A percentile compares a stretch with the other conserved stretches of the same genome.
Evolutionary conservation across 345 rosid species (phyloP).

Genomic region (Raphanus raphanistrum): DNA sequence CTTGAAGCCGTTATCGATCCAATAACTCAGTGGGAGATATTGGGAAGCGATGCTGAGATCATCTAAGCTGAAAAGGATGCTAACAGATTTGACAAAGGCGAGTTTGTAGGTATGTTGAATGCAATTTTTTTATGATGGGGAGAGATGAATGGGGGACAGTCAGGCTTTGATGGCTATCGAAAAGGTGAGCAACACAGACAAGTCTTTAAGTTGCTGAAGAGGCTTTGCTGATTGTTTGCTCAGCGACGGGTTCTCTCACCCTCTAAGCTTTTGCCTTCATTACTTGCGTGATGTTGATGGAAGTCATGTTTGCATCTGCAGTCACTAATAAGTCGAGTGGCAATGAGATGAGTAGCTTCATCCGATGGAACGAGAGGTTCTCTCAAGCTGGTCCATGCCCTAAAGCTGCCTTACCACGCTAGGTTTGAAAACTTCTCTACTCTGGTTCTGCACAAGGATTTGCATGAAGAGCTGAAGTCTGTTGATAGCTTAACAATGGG

Average conservation of each 20-base stretch:
- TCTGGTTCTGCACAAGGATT: conserved; percentile 57
- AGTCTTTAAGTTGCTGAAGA: conserved; percentile 29
- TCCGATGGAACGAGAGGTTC: too few species aligned
- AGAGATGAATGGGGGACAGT: background rate
- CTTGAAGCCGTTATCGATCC: conserved; percentile 54
- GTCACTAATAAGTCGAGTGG: conserved; percentile 59
- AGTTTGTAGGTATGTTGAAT: too few species aligned
- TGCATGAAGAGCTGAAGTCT: conserved; percentile 66
- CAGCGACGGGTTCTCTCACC: conserved; percentile 68
- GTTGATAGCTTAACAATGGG: conserved; percentile 47
- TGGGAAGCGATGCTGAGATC: conserved; percentile 48
- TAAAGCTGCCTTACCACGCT: too few species aligned
- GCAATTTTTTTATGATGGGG: too few species aligned
- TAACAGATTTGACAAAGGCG: too few species aligned
- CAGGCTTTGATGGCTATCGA: conserved; percentile 60
- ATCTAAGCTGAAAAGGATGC: conserved; percentile 41
- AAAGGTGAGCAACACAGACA: conserved; percentile 42
- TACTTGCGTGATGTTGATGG: conserved; percentile 45
- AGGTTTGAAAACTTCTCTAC: conserved; percentile 45
- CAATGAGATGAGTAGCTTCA: conserved; percentile 61
- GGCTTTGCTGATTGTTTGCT: conserved; percentile 68
- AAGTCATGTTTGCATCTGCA: conserved; percentile 52
- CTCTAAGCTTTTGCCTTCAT: conserved; percentile 27
- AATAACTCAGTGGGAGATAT: conserved; percentile 58
- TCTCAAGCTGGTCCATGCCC: too few species aligned